Percentiles rank a stretch among this genome's conserved stretches.
phyloP scores from a whole-genome alignment of 768 basidiomycete genomes.

The Cyathus striatus region DNA sequence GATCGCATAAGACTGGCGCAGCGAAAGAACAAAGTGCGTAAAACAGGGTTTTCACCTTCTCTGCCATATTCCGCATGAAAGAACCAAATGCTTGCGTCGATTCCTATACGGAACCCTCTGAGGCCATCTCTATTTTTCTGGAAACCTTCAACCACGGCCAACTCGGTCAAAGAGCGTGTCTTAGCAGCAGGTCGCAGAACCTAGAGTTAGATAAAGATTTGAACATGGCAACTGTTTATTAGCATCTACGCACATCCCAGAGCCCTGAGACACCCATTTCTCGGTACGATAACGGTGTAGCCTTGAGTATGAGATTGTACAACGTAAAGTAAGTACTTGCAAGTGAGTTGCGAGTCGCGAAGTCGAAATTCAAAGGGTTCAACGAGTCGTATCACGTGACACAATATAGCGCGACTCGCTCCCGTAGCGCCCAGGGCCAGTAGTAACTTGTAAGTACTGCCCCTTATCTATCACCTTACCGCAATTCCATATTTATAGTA shows the following conservation, averaged over 20 bases:
- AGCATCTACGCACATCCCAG: conserved; percentile 35
- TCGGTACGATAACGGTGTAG: too few relatives aligned
- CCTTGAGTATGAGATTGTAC: too few relatives aligned
- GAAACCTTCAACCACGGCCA: conserved; percentile 75
- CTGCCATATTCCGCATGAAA: conserved; percentile 71
- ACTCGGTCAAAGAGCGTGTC: conserved; percentile 69
- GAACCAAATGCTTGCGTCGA: conserved; percentile 86
- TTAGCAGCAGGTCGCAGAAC: conserved; percentile 68
- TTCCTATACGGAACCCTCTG: conserved; percentile 78
- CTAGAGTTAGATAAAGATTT: conserved; percentile 19
- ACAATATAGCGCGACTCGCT: too few relatives aligned
- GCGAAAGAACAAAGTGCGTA: conserved; percentile 80
- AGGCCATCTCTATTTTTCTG: conserved; percentile 54
- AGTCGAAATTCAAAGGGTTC: too few relatives aligned
- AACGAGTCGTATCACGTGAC: too few relatives aligned
- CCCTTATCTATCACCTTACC: too few relatives aligned
- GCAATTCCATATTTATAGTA: too few relatives aligned
- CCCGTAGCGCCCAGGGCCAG: too few relatives aligned
- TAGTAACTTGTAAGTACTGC: too few relatives aligned
- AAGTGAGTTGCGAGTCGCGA: too few relatives aligned
- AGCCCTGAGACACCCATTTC: conserved; percentile 50
- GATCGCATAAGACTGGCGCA: conserved; percentile 72
- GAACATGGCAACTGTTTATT: conserved; percentile 2
- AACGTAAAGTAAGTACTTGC: too few relatives aligned
- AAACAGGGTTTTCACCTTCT: conserved; percentile 84